Evolutionary conservation across 2,329 filamentous ascomycete species (phyloP).

Genomic region (Paramyrothecium roridum): DNA sequence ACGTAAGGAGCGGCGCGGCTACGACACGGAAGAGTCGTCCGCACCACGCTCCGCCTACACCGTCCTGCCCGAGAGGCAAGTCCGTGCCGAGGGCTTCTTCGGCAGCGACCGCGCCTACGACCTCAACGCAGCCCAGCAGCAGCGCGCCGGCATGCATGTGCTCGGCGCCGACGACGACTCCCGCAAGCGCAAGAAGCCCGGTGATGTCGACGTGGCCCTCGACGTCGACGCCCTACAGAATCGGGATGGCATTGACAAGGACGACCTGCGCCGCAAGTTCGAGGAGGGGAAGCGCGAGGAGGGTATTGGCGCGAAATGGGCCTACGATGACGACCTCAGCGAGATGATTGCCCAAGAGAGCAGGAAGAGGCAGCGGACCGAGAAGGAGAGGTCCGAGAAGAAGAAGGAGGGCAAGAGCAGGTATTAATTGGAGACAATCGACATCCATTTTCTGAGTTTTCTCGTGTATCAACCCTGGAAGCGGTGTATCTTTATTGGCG

Average conservation of each 20-base stretch:
- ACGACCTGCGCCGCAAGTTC: slow-evolving; percentile 76
- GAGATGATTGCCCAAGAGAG: slow-evolving; percentile 96
- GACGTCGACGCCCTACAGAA: slow-evolving; percentile 77
- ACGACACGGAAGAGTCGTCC: slow-evolving; percentile 78
- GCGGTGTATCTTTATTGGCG: background rate
- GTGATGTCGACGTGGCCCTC: slow-evolving; percentile 89
- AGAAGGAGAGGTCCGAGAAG: slow-evolving; percentile 73
- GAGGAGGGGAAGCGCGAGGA: slow-evolving; percentile 68
- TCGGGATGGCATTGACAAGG: slow-evolving; percentile 77
- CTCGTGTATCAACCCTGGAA: background rate
- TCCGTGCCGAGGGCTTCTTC: slow-evolving; percentile 88
- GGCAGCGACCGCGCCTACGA: slow-evolving; percentile 94
- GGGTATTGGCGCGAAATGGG: slow-evolving; percentile 65
- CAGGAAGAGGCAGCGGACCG: slow-evolving; percentile 84
- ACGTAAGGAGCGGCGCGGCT: slow-evolving; percentile 77
- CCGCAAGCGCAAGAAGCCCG: slow-evolving; percentile 90
- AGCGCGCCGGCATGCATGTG: slow-evolving; percentile 59
- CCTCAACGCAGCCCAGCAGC: slow-evolving; percentile 49
- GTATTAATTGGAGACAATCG: slow-evolving; percentile 29
- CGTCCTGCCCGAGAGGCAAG: slow-evolving; percentile 83
- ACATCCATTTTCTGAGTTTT: background rate
- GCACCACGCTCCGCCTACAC: slow-evolving; percentile 80
- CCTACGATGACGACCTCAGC: slow-evolving; percentile 81
- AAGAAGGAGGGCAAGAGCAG: slow-evolving; percentile 53
- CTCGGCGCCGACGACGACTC: slow-evolving; percentile 76